phyloP scores from a whole-genome alignment of 352 stramenopile species.

The Phytopythium kandeliae region DNA sequence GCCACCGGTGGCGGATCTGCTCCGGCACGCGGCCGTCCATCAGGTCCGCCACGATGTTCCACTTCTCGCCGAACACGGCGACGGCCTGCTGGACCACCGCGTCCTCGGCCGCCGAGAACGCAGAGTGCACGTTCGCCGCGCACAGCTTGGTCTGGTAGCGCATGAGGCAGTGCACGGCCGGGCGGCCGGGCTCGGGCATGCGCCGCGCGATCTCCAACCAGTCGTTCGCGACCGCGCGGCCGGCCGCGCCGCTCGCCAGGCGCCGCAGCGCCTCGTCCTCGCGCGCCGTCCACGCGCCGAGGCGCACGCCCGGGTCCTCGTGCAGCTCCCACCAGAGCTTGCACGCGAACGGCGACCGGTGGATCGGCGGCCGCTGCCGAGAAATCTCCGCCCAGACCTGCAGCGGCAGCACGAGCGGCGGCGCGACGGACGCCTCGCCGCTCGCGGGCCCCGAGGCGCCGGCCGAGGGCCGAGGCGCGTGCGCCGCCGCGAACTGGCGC shows the following conservation, averaged over 20 bases:
- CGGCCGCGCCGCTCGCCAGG: constrained; percentile 33
- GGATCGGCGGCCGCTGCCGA: constrained; percentile 32
- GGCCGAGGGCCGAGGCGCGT: constrained; percentile 1
- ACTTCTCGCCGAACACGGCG: constrained; percentile 68
- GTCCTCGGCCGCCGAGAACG: constrained; percentile 47
- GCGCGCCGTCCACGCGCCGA: constrained; percentile 48
- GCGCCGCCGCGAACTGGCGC: constrained; percentile 26
- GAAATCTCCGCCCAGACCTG: constrained; percentile 41
- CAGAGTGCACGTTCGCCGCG: constrained; percentile 29
- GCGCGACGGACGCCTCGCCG: too few species aligned
- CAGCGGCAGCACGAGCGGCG: constrained; percentile 22
- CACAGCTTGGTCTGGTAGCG: constrained; percentile 52
- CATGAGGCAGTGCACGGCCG: constrained; percentile 47
- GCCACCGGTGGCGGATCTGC: constrained; percentile 74
- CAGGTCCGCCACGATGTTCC: constrained; percentile 72
- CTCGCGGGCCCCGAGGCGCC: too few species aligned
- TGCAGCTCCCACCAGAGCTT: constrained; percentile 74
- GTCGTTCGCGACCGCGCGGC: constrained; percentile 34
- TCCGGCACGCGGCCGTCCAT: constrained; percentile 66
- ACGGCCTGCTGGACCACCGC: constrained; percentile 44
- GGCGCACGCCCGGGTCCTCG: constrained; percentile 44
- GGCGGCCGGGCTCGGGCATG: constrained; percentile 39
- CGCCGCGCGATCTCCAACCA: constrained; percentile 42
- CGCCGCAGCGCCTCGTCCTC: constrained; percentile 34
- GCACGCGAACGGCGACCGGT: constrained; percentile 60